These are phyloP conservation scores for Beauveria sp. DNA, from an alignment of 2,329 filamentous ascomycete genomes.

Conservation along the genomic window DNA sequence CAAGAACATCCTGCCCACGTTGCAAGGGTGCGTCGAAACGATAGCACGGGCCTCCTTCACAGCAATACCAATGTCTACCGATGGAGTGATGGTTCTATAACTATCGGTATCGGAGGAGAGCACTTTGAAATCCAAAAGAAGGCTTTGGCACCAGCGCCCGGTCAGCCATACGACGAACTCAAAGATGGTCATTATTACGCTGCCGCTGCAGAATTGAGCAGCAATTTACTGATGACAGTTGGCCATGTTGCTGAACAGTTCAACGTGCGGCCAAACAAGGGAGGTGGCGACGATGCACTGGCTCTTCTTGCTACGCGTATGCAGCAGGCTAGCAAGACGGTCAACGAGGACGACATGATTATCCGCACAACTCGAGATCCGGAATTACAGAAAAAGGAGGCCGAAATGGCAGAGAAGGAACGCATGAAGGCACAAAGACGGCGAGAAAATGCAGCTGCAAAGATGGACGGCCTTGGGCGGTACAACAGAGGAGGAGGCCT, in stretches of 20 bases:
- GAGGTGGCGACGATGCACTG: conserved; percentile 63
- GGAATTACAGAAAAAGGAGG: conserved; percentile 65
- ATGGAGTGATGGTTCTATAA: conserved; percentile 75
- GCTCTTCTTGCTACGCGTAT: conserved; percentile 60
- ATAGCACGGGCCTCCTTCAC: conserved; percentile 57
- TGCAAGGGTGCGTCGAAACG: conserved; percentile 61
- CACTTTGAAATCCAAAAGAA: conserved; percentile 71
- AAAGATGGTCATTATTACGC: conserved; percentile 72
- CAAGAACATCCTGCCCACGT: conserved; percentile 55
- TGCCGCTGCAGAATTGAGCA: conserved; percentile 60
- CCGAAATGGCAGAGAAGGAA: conserved; percentile 68
- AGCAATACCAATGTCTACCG: conserved; percentile 69
- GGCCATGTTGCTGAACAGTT: conserved; percentile 71
- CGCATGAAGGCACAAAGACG: conserved; percentile 58
- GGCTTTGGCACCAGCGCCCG: conserved; percentile 53
- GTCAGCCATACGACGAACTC: conserved; percentile 55
- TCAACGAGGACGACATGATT: conserved; percentile 54
- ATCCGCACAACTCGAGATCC: conserved; percentile 66
- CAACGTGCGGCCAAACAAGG: conserved; percentile 58
- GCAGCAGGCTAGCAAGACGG: conserved; percentile 53
- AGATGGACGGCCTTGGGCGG: conserved; percentile 48
- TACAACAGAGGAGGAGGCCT: conserved; percentile 51
- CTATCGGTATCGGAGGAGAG: conserved; percentile 64
- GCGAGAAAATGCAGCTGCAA: conserved; percentile 59
- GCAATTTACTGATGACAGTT: conserved; percentile 62